Evolutionary conservation across 495 filamentous ascomycete species (phyloP).

Genomic region (Penicillium robsamsonii): DNA sequence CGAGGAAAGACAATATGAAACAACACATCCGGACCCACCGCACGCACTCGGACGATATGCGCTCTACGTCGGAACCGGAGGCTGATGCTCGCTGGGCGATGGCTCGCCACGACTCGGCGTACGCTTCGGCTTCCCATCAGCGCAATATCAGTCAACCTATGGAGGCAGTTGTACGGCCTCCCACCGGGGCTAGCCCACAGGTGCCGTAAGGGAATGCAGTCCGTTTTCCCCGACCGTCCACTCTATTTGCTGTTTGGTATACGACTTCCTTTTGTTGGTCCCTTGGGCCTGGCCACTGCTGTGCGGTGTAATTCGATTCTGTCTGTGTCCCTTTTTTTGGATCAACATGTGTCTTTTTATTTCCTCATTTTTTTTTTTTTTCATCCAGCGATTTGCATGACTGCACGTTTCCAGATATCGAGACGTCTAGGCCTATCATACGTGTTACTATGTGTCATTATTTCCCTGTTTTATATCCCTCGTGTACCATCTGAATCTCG

Average conservation of each 20-base stretch:
- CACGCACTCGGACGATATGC: slow-evolving; percentile 40
- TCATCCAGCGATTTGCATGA: slow-evolving; percentile 9
- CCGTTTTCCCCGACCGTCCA: background rate
- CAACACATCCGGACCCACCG: slow-evolving; percentile 88
- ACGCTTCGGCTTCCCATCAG: slow-evolving; percentile 21
- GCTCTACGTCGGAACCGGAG: slow-evolving; percentile 30
- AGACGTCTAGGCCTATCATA: slow-evolving; percentile 3
- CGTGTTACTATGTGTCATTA: slow-evolving; percentile 8
- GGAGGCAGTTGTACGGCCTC: slow-evolving; percentile 15
- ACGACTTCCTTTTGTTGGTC: slow-evolving; percentile 3
- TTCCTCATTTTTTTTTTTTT: background rate
- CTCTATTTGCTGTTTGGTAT: background rate
- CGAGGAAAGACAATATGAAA: slow-evolving; percentile 97
- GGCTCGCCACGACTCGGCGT: slow-evolving; percentile 16
- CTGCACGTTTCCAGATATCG: slow-evolving; percentile 4
- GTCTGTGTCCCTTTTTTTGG: background rate
- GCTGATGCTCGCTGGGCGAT: slow-evolving; percentile 22
- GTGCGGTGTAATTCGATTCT: slow-evolving; percentile 16
- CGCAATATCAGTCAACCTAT: slow-evolving; percentile 28
- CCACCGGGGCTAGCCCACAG: slow-evolving; percentile 5
- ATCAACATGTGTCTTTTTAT: background rate
- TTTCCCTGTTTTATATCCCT: slow-evolving; percentile 19
- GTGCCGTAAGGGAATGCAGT: background rate
- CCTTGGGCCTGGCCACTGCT: slow-evolving; percentile 14
- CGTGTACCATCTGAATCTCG: slow-evolving; percentile 19